Evolutionary conservation across 345 rosid genomes (phyloP).

Genomic region (Populus simonii): DNA sequence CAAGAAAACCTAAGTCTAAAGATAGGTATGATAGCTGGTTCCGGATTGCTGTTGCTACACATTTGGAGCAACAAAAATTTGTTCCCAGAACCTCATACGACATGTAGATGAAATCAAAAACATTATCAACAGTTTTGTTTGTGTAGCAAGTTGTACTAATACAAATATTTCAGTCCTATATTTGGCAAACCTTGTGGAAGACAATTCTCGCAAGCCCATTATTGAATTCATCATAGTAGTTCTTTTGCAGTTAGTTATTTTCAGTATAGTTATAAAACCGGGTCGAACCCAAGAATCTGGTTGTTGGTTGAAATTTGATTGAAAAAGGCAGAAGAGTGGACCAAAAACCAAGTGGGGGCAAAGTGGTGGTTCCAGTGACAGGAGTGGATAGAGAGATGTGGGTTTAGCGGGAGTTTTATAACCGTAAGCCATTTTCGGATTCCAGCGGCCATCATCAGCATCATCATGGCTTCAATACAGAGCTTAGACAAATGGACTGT

Average conservation of each 20-base stretch:
- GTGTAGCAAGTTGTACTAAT: background rate
- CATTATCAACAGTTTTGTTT: background rate
- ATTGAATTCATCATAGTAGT: background rate
- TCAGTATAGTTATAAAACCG: too few relatives aligned
- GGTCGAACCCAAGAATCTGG: too few relatives aligned
- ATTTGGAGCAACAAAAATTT: too few relatives aligned
- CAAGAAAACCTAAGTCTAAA: too few relatives aligned
- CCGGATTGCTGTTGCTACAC: too few relatives aligned
- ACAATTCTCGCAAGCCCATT: background rate
- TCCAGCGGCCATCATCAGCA: conserved; percentile 22
- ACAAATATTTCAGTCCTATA: background rate
- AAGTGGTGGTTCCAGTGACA: conserved; percentile 12
- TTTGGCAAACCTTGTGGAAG: background rate
- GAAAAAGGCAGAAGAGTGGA: too few relatives aligned
- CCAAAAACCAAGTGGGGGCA: conserved; percentile 10
- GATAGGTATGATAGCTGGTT: too few relatives aligned
- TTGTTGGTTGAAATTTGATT: too few relatives aligned
- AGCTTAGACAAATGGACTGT: too few relatives aligned
- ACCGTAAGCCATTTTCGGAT: background rate
- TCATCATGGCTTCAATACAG: conserved; percentile 11
- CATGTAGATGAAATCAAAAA: background rate
- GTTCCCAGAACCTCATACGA: too few relatives aligned
- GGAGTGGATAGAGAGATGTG: conserved; percentile 21
- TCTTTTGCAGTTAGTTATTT: too few relatives aligned
- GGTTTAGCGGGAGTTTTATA: conserved; percentile 4